Base-by-base conservation (phyloP, 2,329 filamentous ascomycete genomes). In the Exophiala mesophila region DNA sequence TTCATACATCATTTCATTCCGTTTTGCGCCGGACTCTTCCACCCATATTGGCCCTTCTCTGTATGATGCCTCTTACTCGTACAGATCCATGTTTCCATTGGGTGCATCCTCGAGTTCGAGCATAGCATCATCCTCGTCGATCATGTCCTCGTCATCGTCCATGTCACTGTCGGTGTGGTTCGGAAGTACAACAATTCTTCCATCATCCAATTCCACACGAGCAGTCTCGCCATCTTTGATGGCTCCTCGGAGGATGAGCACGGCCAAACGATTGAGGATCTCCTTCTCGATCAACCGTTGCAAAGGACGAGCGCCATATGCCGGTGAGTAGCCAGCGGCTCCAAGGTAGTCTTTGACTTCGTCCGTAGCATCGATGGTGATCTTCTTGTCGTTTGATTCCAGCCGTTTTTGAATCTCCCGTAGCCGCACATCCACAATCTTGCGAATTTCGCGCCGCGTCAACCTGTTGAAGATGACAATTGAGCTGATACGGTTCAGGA, bases 401-500 rank as follows among this genome's bases (percentile, higher is more conserved):
- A 98, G 78, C 30, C 92, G 86, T 63, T 87, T 87, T 74, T 98
- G 92, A 50, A 98, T 90, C 62, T 98, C 92, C 2, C 51, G 46
- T 23, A 98, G 75, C 32, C 92, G 84, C 16, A 98, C 74, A 60
- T 98, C 92, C 48, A 98, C 92, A 61, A 98, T 97, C 70, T 80
- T 88, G 60, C 92, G 83, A 58, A 98, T 98, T 68, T 98, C 92
- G 44, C 68, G 73, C 62, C 82, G 84, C 3, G 86, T 90, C 42
- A 98, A 83, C 35, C 92, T 85, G 74, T 98, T 98, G 79, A 98
- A 98, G 69, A 98, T 96, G 68, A 98, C 89, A 41, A 83, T 87
- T 48, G 85, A 92, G 68, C 80, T 90, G 73, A 98, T 97, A 63
- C 92, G 87, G 76, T 98, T 98, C 54, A 98, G 80, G 75, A 98